These are phyloP conservation scores for Boletus bicolor DNA, from an alignment of 768 basidiomycete genomes.

Conservation along the genomic window DNA sequence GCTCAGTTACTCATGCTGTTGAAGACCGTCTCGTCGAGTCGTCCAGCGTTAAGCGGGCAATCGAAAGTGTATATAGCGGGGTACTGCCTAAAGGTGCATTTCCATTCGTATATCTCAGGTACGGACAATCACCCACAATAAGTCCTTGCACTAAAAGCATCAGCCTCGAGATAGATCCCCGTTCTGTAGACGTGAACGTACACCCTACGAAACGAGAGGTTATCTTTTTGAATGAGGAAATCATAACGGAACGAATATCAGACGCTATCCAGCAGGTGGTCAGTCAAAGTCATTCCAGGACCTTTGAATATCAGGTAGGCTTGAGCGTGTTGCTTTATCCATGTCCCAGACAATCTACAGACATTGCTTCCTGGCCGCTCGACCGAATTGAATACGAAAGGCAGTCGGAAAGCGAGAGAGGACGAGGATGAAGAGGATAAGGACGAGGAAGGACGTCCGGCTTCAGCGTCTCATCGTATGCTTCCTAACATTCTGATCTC, in stretches of 20 bases:
- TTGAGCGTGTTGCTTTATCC: background rate
- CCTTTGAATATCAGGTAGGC: constrained; percentile 69
- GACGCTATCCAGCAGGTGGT: constrained; percentile 69
- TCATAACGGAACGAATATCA: constrained; percentile 73
- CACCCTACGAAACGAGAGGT: constrained; percentile 98
- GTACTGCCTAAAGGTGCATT: constrained; percentile 85
- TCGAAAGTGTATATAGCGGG: constrained; percentile 81
- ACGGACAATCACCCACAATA: constrained; percentile 5
- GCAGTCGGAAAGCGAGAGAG: constrained; percentile 39
- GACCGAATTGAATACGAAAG: constrained; percentile 26
- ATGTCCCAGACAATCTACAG: constrained; percentile 31
- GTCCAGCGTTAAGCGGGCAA: constrained; percentile 75
- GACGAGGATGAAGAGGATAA: constrained; percentile 31
- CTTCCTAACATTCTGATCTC: background rate
- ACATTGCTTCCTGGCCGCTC: constrained; percentile 59
- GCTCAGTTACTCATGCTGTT: background rate
- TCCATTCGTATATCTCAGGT: constrained; percentile 96
- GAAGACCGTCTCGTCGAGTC: constrained; percentile 93
- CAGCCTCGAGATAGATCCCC: constrained; percentile 81
- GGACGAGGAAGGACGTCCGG: constrained; percentile 28
- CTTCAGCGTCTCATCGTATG: constrained; percentile 27
- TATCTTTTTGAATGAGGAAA: constrained; percentile 89
- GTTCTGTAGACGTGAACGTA: constrained; percentile 93
- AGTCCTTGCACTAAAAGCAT: background rate
- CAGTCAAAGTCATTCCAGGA: constrained; percentile 60